Evolutionary conservation across 2,329 filamentous ascomycete species (phyloP), one percentile per base, ranked within the genome.

Genomic region (Ophiocordyceps camponoti-rufipedis): DNA sequence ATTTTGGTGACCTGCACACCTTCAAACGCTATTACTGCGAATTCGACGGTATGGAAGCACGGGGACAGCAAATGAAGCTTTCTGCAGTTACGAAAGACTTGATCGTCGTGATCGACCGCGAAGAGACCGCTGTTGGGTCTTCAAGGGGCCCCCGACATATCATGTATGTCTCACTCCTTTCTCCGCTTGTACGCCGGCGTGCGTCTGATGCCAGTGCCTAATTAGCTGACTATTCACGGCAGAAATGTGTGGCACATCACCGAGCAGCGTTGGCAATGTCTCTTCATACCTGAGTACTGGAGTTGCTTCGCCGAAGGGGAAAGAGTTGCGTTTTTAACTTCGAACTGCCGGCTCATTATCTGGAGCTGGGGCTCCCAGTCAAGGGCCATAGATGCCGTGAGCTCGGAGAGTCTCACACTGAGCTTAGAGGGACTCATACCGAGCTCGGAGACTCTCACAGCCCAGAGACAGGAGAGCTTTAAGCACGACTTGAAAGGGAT

Each of bases 161-260:
- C 14, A 13, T 51, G 52, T 52, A 29, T 49, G 50, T 42, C 5
- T 11, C 16, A 13, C 7, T 11, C 19, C n/a, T 42, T 10, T 1
- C 14, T 16, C 2, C n/a, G 4, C 14, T 5, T 9, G 3, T 8
- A 13, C 32, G 32, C 5, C 9, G 32, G 5, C 14, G n/a, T n/a
- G 35, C n/a, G 4, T 18, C 8, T 4, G 8, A 41, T 4, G 3
- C 8, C 18, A 14, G 12, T 29, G 31, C 23, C n/a, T n/a, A 16
- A 4, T 13, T 14, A 7, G 35, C 35, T 38, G 18, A 38, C 4
- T 38, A n/a, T 28, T 11, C 9, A 12, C 10, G 3, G 6, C 8
- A 59, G 57, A 33, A 44, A 46, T 10, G 29, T 59, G 14, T 53
- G 47, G 39, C 48, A 58, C 29, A n/a, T 57, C 5, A 32, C 43